Percentiles rank a stretch among this genome's conserved stretches.
These are phyloP conservation scores for Aspergillus taichungensis DNA, from an alignment of 495 filamentous ascomycete genomes.

Conservation along the genomic window DNA sequence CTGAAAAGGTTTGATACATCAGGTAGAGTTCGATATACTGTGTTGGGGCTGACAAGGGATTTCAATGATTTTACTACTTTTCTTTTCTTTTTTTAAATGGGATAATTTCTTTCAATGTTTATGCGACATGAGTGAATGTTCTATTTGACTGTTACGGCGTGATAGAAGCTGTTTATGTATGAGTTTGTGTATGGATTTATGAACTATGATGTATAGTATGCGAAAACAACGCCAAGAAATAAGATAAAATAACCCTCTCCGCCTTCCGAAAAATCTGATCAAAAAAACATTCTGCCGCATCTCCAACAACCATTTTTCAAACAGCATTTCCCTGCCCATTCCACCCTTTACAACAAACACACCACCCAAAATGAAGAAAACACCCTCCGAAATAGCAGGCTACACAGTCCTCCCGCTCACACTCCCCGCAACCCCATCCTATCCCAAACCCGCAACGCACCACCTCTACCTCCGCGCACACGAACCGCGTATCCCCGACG, in stretches of 20 bases:
- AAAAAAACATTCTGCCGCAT: too few relatives aligned
- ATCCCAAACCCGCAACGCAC: constrained; percentile 54
- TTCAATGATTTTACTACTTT: constrained; percentile 1
- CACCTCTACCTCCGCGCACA: constrained; percentile 82
- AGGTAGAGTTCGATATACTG: background rate
- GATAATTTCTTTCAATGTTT: background rate
- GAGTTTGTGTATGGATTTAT: too few relatives aligned
- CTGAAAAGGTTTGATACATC: constrained; percentile 44
- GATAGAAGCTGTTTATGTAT: too few relatives aligned
- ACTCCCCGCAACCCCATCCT: constrained; percentile 53
- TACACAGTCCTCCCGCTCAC: constrained; percentile 43
- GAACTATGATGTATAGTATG: too few relatives aligned
- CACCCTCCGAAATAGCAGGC: constrained; percentile 35
- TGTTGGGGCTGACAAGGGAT: background rate
- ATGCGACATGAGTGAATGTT: background rate
- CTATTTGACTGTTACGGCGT: background rate
- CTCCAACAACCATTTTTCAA: too few relatives aligned
- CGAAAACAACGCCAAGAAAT: too few relatives aligned
- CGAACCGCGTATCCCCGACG: constrained; percentile 63
- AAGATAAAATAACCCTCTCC: too few relatives aligned
- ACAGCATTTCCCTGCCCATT: background rate
- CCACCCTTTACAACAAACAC: constrained; percentile 9
- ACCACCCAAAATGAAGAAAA: constrained; percentile 29
- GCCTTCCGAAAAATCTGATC: too few relatives aligned
- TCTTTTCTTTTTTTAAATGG: background rate